Conservation (phyloP, 2,329 filamentous ascomycete genomes). For the Fusarium sp. region DNA sequence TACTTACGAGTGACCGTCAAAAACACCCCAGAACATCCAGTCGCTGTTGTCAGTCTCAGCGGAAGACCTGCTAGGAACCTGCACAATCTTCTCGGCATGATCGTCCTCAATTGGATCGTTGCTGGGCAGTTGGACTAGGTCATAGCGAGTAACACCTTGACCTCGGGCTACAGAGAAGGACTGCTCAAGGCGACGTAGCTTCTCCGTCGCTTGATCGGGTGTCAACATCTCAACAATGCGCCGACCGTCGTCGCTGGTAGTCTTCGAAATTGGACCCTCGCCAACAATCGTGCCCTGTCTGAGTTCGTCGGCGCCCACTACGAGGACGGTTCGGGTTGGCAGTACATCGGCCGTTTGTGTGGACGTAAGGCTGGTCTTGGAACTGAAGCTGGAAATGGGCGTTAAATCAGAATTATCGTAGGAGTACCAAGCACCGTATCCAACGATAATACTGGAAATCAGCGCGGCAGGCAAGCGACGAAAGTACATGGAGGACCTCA, state of each 20-base stretch:
- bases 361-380: slow-evolving; percentile 56
- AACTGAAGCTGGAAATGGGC: slow-evolving; percentile 47
- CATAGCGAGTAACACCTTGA: slow-evolving; percentile 91
- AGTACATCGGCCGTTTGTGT: slow-evolving; percentile 54
- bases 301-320: slow-evolving; percentile 90
- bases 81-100: slow-evolving; percentile 97
- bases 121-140: slow-evolving; percentile 92
- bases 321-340: slow-evolving; percentile 75
- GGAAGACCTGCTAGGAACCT: slow-evolving; percentile 73
- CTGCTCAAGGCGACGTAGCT: slow-evolving; percentile 88
- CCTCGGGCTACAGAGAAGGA: slow-evolving; percentile 92
- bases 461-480: slow-evolving; percentile 74
- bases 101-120: slow-evolving; percentile 99
- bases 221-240: slow-evolving; percentile 96
- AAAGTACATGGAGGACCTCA: slow-evolving; percentile 79
- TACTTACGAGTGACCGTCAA: slow-evolving; percentile 91
- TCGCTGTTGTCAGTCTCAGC: slow-evolving; percentile 71
- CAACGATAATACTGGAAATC: slow-evolving; percentile 74
- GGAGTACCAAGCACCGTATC: slow-evolving; percentile 81
- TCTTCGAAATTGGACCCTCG: slow-evolving; percentile 88
- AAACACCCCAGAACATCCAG: slow-evolving; percentile 99
- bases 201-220: slow-evolving; percentile 90
- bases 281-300: slow-evolving; percentile 88
- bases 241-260: slow-evolving; percentile 83
- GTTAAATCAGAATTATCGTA: slow-evolving; percentile 62